A percentile compares a stretch with the other conserved stretches of the same genome.
These are phyloP conservation scores for Colletotrichum sp. DNA, from an alignment of 2,329 filamentous ascomycete species.

Conservation along the genomic window DNA sequence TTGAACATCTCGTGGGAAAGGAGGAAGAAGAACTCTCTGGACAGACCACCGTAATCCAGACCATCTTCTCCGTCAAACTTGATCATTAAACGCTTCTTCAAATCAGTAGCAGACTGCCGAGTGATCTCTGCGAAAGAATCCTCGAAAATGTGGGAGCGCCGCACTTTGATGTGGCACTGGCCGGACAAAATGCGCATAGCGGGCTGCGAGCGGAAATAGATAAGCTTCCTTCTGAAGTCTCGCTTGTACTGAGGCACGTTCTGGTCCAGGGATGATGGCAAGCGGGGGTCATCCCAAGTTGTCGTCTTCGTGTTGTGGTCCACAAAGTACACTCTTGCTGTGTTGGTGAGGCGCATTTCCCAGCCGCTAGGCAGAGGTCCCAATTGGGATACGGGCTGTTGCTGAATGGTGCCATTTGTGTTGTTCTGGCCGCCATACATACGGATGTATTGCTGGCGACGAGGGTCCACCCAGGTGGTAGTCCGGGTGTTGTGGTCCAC, in stretches of 20 bases:
- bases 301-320: slow-evolving; percentile 99
- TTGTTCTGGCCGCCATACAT: slow-evolving; percentile 94
- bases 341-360: slow-evolving; percentile 99
- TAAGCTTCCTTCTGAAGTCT: slow-evolving; percentile 96
- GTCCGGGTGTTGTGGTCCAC: slow-evolving; percentile 98
- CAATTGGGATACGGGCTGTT: slow-evolving; percentile 96
- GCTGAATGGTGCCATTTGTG: slow-evolving; percentile 86
- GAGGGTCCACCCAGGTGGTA: slow-evolving; percentile 97
- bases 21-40: slow-evolving; percentile 98
- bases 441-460: slow-evolving; percentile 95
- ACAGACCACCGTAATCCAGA: slow-evolving; percentile 96
- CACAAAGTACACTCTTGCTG: slow-evolving; percentile 96
- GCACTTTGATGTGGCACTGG: slow-evolving; percentile 97
- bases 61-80: slow-evolving; percentile 99
- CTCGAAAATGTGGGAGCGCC: slow-evolving; percentile 96
- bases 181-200: slow-evolving; percentile 94
- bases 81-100: slow-evolving; percentile 99
- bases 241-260: slow-evolving; percentile 99
- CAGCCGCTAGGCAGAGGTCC: slow-evolving; percentile 95
- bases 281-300: slow-evolving; percentile 95
- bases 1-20: slow-evolving; percentile 99
- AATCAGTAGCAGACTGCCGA: slow-evolving; percentile 89
- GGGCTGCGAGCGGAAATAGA: slow-evolving; percentile 98
- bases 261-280: slow-evolving; percentile 95
- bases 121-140: slow-evolving; percentile 99